These are phyloP conservation scores for Globisporangium camurandrum DNA, from an alignment of 352 stramenopile species.

Conservation along the genomic window DNA sequence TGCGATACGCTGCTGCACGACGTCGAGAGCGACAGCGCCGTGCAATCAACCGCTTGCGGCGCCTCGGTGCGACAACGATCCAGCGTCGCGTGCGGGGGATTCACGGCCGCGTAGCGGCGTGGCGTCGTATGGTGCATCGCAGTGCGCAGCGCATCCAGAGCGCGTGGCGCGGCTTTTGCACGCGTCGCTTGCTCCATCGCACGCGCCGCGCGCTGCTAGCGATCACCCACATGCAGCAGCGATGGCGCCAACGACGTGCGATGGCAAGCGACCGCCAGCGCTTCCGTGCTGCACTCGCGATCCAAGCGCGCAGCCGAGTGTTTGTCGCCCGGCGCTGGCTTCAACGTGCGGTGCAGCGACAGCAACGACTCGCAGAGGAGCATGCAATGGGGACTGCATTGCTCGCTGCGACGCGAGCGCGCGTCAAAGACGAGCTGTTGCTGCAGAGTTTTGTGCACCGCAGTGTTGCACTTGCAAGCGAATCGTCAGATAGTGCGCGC, in stretches of 20 bases:
- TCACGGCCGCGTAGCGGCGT: constrained; percentile 28
- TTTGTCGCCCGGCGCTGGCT: constrained; percentile 34
- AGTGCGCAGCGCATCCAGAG: constrained; percentile 42
- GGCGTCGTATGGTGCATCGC: constrained; percentile 27
- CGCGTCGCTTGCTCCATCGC: constrained; percentile 29
- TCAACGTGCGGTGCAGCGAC: constrained; percentile 23
- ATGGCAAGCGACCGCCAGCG: constrained; percentile 19
- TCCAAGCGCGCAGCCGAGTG: constrained; percentile 33
- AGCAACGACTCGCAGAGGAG: constrained; percentile 49
- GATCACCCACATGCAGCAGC: constrained; percentile 40
- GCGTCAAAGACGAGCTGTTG: constrained; percentile 49
- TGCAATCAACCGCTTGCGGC: constrained; percentile 18
- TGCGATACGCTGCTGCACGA: constrained; percentile 32
- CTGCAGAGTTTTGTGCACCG: constrained; percentile 56
- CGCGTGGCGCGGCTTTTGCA: constrained; percentile 44
- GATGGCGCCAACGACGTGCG: constrained; percentile 28
- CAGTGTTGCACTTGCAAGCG: constrained; percentile 11
- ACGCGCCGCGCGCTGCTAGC: constrained; percentile 35
- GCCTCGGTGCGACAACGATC: constrained; percentile 36
- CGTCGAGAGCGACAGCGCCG: constrained; percentile 21
- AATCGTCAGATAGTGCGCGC: constrained; percentile 11
- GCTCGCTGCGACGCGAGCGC: constrained; percentile 31
- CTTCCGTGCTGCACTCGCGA: constrained; percentile 16
- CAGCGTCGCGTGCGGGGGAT: constrained; percentile 53
- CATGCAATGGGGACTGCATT: constrained; percentile 38